Conservation (phyloP, 306 rosid genomes). For the Gynostemma pentaphyllum region DNA sequence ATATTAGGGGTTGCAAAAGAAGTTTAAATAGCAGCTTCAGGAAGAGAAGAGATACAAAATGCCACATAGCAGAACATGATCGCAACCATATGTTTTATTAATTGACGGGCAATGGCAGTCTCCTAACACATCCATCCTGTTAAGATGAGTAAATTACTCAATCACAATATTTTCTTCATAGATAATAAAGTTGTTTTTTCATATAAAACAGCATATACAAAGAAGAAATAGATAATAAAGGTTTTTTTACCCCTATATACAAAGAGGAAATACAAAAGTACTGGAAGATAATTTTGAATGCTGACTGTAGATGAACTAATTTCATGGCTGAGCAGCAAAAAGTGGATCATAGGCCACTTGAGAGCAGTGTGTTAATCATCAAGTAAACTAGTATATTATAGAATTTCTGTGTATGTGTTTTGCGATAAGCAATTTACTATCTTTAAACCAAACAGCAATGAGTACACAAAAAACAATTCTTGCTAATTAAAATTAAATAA, state of each 20-base stretch:
- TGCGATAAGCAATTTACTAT: neutral
- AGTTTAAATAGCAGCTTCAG: no score
- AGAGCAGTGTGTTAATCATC: neutral
- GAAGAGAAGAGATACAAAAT: neutral
- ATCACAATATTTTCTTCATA: neutral
- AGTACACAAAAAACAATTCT: neutral
- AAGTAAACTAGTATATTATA: neutral
- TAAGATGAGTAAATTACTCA: neutral
- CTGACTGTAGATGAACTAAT: neutral
- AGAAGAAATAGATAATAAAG: no score
- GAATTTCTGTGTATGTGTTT: neutral
- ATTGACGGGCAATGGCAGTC: neutral
- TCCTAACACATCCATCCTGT: neutral
- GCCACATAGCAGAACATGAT: neutral
- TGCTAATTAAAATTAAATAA: neutral
- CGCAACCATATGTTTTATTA: neutral
- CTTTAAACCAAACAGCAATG: neutral
- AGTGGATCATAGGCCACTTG: neutral
- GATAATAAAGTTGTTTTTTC: neutral
- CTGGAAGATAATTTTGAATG: no score
- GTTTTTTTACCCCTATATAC: neutral
- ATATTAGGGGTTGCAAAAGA: constrained; percentile 1
- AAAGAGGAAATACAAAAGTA: neutral
- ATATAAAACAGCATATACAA: neutral
- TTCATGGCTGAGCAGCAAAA: neutral